Evolutionary conservation across 2,329 filamentous ascomycete species (phyloP), one percentile per base, ranked within the genome.

Genomic region (Penicillium corylophilum): DNA sequence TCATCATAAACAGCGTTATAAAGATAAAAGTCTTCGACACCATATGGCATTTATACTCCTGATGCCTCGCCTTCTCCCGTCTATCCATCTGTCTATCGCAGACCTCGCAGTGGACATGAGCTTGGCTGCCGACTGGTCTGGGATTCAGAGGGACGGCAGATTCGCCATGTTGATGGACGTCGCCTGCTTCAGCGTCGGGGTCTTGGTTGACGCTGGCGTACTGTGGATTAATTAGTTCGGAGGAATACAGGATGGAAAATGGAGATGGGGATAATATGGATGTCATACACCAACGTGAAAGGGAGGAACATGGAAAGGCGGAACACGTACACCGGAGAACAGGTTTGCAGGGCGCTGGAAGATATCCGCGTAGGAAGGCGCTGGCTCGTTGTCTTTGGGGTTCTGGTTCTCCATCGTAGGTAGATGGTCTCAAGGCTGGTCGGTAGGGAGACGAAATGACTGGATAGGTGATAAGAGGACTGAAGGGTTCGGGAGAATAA

Each of bases 21-120:
- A 57, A 8, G 5, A 55, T 39, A n/a, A 61, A 57, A 0, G 56
- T 59, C 38, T 4, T 18, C 5, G 57, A 46, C n/a, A 61, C 56
- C 10, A 48, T 50, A 9, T 10, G 22, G 28, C 58, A 61, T 3
- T 28, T 26, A 5, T 26, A 36, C 16, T 46, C 43, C 4, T 16
- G 16, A 23, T 23, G 43, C 31, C 31, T 40, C n/a, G 47, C 33
- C 24, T 31, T 44, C 33, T 59, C 56, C 22, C 48, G 49, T 13
- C 48, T 43, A 3, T 59, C 56, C 13, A 33, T 40, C n/a, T 50
- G 54, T 1, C 48, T 35, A 50, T 61, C 58, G 39, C 58, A 61
- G 18, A 50, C 52, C 2, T 56, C 54, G 41, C 58, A 61, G 29
- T 61, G 58, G 9, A 35, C 22, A 26, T 61, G 58, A 5, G 13